phyloP scores from a whole-genome alignment of 2,329 filamentous ascomycete genomes.

The Botrytis sinoallii region DNA sequence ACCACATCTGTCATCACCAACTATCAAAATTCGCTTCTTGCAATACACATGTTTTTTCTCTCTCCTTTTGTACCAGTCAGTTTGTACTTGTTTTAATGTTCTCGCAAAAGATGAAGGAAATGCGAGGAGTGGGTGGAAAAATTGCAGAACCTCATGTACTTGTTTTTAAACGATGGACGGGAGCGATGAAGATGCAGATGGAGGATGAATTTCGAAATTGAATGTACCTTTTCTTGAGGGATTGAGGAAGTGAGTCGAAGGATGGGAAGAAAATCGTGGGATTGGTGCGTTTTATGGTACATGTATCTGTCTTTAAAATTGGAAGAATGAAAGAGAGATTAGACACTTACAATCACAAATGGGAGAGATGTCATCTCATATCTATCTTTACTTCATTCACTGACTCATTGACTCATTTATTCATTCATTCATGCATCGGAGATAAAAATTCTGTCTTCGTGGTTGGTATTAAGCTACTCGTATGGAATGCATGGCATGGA shows the following conservation, averaged over 20 bases:
- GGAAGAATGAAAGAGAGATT: background rate
- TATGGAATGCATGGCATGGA: no score
- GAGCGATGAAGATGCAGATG: background rate
- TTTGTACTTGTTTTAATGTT: background rate
- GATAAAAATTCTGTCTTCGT: no score
- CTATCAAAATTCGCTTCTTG: background rate
- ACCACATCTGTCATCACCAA: background rate
- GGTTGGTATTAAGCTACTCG: no score
- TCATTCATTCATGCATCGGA: no score
- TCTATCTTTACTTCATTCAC: no score
- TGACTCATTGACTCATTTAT: no score
- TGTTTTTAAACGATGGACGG: background rate
- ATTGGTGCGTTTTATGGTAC: background rate
- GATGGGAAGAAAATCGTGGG: background rate
- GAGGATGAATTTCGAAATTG: background rate
- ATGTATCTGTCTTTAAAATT: background rate
- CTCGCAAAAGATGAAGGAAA: fast-evolving
- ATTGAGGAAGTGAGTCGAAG: background rate
- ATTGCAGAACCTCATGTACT: fast-evolving
- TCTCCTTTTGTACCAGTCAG: no score
- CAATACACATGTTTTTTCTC: background rate
- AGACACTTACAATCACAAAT: background rate
- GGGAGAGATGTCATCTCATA: no score
- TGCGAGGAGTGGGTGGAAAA: background rate
- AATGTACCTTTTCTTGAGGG: background rate